Evolutionary conservation across 2,329 filamentous ascomycete genomes (phyloP).

Genomic region (Scytalidium lignicola): DNA sequence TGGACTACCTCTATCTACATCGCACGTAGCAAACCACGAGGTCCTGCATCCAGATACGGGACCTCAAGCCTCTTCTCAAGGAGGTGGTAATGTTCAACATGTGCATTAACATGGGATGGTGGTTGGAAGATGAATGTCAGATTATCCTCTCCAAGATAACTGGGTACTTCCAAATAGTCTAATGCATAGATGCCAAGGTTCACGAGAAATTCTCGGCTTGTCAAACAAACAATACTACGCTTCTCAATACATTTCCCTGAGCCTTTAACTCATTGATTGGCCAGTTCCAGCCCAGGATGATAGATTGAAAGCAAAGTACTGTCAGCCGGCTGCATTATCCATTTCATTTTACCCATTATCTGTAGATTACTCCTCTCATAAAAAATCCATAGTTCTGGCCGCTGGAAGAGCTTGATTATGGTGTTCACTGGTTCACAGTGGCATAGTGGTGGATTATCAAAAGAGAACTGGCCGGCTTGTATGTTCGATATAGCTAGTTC

Average conservation of each 20-base stretch:
- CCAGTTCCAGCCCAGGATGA: slow-evolving; percentile 10
- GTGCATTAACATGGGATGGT: not conserved
- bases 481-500: not conserved
- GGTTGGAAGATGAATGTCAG: not conserved
- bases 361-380: slow-evolving; percentile 15
- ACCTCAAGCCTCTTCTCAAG: slow-evolving; percentile 8
- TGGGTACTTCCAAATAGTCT: not conserved
- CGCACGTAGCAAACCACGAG: not conserved
- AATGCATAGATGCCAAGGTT: too few species aligned
- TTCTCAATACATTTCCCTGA: not conserved
- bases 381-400: slow-evolving; percentile 11
- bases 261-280: slow-evolving; percentile 11
- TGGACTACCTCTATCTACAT: slow-evolving; percentile 19
- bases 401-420: slow-evolving; percentile 10
- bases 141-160: slow-evolving; percentile 2
- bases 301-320: slow-evolving; percentile 17
- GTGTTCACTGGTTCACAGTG: slow-evolving; percentile 3
- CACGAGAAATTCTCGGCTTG: too few species aligned
- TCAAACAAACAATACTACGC: not conserved
- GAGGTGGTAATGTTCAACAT: not conserved
- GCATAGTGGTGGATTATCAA: not conserved
- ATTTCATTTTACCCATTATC: slow-evolving; percentile 6
- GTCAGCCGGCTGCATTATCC: slow-evolving; percentile 4
- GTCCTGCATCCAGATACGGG: not conserved
- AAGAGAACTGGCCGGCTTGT: not conserved